A percentile compares a stretch with the other conserved stretches of the same genome.
These are phyloP conservation scores for Talaromyces atroroseus DNA, from an alignment of 2,329 filamentous ascomycete genomes.

Conservation along the genomic window DNA sequence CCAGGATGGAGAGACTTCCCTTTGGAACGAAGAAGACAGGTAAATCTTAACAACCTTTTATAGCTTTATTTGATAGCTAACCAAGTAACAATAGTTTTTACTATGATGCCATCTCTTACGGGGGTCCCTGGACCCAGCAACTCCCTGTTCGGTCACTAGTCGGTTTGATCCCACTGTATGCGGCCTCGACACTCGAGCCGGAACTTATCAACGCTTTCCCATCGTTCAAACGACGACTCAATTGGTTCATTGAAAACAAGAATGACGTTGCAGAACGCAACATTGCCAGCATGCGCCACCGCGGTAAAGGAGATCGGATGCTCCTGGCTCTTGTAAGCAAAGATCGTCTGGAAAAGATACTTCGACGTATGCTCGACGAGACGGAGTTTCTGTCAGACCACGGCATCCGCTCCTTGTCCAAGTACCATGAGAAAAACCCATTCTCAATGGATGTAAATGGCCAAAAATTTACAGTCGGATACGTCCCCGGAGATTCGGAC, in stretches of 20 bases:
- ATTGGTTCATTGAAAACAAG: conserved; percentile 90
- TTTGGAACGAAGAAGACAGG: conserved; percentile 93
- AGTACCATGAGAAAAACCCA: conserved; percentile 82
- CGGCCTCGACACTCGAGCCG: conserved; percentile 85
- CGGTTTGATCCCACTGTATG: conserved; percentile 87
- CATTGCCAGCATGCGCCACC: conserved; percentile 85
- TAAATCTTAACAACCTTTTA: conserved; percentile 13
- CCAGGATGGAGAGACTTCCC: conserved; percentile 67
- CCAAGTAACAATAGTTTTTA: conserved; percentile 60
- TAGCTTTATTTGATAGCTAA: conserved; percentile 15
- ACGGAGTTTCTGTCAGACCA: conserved; percentile 87
- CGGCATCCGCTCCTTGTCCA: conserved; percentile 87
- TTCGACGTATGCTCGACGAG: conserved; percentile 88
- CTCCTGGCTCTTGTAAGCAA: conserved; percentile 87
- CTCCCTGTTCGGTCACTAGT: conserved; percentile 88
- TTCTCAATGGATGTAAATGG: conserved; percentile 95
- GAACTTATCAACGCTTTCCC: conserved; percentile 89
- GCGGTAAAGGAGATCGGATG: conserved; percentile 84
- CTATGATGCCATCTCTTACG: conserved; percentile 96
- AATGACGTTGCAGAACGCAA: conserved; percentile 85
- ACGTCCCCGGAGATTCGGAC: conserved; percentile 93
- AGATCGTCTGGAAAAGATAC: conserved; percentile 81
- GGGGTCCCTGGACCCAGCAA: conserved; percentile 87
- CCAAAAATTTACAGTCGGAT: conserved; percentile 79
- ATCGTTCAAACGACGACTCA: conserved; percentile 82